A percentile compares a stretch with the other conserved stretches of the same genome.
Evolutionary conservation across 2,329 filamentous ascomycete species (phyloP).

Genomic region (Fusarium sp.): DNA sequence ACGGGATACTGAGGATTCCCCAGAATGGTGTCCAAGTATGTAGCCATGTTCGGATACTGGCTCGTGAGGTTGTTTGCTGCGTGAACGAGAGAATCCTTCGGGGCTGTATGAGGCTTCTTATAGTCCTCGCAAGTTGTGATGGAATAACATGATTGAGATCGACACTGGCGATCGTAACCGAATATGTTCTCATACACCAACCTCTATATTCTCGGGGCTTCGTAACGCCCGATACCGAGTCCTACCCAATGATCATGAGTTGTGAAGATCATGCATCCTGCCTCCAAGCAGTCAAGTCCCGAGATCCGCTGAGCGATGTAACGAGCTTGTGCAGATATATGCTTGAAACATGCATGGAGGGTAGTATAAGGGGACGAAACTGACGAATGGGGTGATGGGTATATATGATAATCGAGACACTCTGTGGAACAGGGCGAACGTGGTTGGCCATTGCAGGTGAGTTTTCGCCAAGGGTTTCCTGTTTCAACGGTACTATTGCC

Average conservation of each 20-base stretch:
- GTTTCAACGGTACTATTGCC: not conserved
- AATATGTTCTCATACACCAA: not conserved
- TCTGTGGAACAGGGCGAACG: not conserved
- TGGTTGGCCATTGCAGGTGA: not conserved
- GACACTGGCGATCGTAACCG: not conserved
- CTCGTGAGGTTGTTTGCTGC: not conserved
- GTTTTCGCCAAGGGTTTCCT: not conserved
- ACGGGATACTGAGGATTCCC: slow-evolving; percentile 7
- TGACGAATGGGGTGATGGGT: too few relatives aligned
- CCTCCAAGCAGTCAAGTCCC: not conserved
- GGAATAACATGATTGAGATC: not conserved
- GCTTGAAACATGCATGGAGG: too few relatives aligned
- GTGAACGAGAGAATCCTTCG: not conserved
- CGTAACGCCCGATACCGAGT: not conserved
- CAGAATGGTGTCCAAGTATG: not conserved
- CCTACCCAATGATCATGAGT: not conserved
- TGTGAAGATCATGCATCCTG: not conserved
- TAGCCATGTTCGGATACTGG: not conserved
- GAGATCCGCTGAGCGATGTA: too few relatives aligned
- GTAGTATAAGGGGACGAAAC: too few relatives aligned
- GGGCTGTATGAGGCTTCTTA: not conserved
- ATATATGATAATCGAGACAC: not conserved
- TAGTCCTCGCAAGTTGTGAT: not conserved
- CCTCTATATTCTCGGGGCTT: not conserved
- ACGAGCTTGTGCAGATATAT: too few relatives aligned